These are phyloP conservation scores for Albophoma yamanashiensis DNA, from an alignment of 2,329 filamentous ascomycete genomes.

Conservation along the genomic window DNA sequence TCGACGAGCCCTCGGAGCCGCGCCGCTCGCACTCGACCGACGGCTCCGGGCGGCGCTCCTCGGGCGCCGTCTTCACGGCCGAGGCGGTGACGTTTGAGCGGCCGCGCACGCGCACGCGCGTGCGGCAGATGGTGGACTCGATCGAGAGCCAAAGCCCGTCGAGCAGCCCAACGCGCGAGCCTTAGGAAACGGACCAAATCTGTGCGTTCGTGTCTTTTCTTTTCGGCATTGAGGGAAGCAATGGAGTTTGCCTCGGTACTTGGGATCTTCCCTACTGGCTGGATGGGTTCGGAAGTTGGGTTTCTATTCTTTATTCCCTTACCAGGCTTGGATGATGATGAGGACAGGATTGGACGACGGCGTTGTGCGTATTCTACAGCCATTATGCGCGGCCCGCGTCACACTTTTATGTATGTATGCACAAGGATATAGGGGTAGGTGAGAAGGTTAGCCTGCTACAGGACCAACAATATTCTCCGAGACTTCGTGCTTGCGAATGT, in stretches of 20 bases:
- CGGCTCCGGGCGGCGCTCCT: constrained; percentile 17
- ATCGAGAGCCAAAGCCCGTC: constrained; percentile 38
- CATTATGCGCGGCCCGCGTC: neutral
- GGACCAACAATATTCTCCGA: neutral
- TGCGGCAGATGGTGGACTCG: constrained; percentile 45
- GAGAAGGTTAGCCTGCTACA: neutral
- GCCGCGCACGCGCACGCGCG: constrained; percentile 32
- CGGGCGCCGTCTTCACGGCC: constrained; percentile 30
- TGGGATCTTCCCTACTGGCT: neutral
- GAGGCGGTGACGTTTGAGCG: constrained; percentile 33
- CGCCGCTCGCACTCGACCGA: constrained; percentile 17
- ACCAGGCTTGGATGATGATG: neutral
- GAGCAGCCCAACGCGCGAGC: constrained; percentile 20
- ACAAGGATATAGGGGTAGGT: neutral
- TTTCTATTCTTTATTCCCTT: neutral
- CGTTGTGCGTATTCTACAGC: neutral
- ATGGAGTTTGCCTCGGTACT: neutral
- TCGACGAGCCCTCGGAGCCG: constrained; percentile 6
- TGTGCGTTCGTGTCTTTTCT: neutral
- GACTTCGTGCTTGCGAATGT: neutral
- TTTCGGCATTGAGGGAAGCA: neutral
- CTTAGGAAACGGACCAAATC: neutral
- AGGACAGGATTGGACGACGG: neutral
- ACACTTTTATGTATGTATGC: neutral
- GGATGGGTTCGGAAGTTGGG: neutral